Conservation (phyloP, 106 monocot species). For the Amphibolis antarctica region DNA sequence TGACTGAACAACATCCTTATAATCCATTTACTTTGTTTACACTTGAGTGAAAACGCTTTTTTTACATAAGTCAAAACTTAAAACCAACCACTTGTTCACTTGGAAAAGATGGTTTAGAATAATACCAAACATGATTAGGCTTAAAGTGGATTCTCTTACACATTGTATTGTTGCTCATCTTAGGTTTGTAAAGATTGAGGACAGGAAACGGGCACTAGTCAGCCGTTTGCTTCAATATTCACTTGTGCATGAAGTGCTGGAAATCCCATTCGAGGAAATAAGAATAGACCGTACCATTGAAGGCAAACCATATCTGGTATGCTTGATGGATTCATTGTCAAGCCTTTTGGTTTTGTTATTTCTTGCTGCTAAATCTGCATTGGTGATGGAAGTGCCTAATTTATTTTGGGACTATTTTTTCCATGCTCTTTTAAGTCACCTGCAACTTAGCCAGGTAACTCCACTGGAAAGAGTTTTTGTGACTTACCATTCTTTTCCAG, state of each 20-base stretch:
- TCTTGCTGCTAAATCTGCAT: neutral
- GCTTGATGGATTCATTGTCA: neutral
- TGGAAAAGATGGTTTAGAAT: neutral
- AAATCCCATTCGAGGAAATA: constrained; percentile 35
- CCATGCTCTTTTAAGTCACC: too few species aligned
- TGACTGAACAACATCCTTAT: neutral
- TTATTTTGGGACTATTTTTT: too few species aligned
- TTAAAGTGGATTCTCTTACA: neutral
- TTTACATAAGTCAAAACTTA: neutral
- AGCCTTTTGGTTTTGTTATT: neutral
- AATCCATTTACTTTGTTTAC: too few species aligned
- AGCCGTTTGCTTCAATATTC: constrained; percentile 79
- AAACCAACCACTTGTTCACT: neutral
- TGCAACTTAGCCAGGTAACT: too few species aligned
- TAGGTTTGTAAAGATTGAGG: constrained; percentile 67
- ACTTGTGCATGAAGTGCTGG: constrained; percentile 45
- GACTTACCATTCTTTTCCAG: too few species aligned
- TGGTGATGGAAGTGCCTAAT: too few species aligned
- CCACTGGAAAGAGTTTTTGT: too few species aligned
- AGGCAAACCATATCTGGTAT: constrained; percentile 64
- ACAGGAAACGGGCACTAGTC: constrained; percentile 77
- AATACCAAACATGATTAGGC: too few species aligned
- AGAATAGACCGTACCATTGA: constrained; percentile 35
- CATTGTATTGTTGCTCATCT: neutral
- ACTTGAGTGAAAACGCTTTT: too few species aligned